Evolutionary conservation across 371 early-diverging fungal genomes (phyloP).

Genomic region (Dinochytrium kinnereticum): DNA sequence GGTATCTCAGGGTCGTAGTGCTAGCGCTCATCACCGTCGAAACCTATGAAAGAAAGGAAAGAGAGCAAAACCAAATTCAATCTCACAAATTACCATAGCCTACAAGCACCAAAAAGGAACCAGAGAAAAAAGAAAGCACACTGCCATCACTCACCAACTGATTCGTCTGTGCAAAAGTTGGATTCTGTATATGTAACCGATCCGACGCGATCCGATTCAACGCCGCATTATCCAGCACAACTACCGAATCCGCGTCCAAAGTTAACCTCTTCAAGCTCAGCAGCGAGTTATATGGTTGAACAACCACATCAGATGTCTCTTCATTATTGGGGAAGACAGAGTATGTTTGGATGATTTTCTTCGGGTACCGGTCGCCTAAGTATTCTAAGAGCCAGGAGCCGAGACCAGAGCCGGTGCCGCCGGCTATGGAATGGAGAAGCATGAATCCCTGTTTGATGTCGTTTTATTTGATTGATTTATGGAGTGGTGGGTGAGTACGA

Average conservation of each 20-base stretch:
- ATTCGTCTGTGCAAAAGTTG: slow-evolving; percentile 97
- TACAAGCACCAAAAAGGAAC: background rate
- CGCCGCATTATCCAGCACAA: slow-evolving; percentile 96
- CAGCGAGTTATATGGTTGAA: slow-evolving; percentile 99
- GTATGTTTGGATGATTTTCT: slow-evolving; percentile 97
- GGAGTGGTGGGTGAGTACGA: too few species aligned
- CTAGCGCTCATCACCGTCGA: slow-evolving; percentile 98
- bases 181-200: slow-evolving; percentile 88
- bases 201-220: slow-evolving; percentile 94
- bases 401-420: slow-evolving; percentile 59
- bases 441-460: slow-evolving; percentile 61
- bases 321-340: slow-evolving; percentile 99
- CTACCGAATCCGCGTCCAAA: slow-evolving; percentile 94
- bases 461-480: too few species aligned
- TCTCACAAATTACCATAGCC: too few species aligned
- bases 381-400: slow-evolving; percentile 56
- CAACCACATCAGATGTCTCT: slow-evolving; percentile 98
- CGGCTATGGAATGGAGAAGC: slow-evolving; percentile 59
- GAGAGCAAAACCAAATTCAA: too few species aligned
- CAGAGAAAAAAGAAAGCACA: background rate
- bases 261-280: slow-evolving; percentile 92
- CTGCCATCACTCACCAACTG: slow-evolving; percentile 81
- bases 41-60: slow-evolving; percentile 55
- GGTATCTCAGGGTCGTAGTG: slow-evolving; percentile 98
- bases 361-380: slow-evolving; percentile 93